Evolutionary conservation across 2,329 filamentous ascomycete genomes (phyloP).

Genomic region (Fusarium nematophilum): DNA sequence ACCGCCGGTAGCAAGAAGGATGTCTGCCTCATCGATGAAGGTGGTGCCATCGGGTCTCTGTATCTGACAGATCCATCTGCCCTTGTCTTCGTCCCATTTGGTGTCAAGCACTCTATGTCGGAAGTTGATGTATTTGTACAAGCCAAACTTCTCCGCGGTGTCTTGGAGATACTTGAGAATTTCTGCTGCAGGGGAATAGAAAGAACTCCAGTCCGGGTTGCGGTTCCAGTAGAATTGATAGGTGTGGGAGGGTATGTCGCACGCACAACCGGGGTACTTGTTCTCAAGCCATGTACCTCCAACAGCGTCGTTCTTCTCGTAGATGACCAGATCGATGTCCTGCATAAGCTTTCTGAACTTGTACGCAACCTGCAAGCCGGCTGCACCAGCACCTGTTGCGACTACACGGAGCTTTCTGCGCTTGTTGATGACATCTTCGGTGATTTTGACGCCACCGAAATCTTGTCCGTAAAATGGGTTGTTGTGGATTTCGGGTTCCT

Average conservation of each 20-base stretch:
- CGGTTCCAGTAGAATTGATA: conserved; percentile 6
- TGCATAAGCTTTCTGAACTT: neutral
- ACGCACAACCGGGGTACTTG: conserved; percentile 3
- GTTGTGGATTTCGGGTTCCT: no score
- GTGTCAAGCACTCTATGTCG: neutral
- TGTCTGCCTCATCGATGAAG: neutral
- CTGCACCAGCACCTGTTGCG: neutral
- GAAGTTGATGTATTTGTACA: neutral
- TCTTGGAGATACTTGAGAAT: neutral
- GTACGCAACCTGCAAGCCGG: neutral
- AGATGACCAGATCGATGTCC: neutral
- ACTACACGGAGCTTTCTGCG: neutral
- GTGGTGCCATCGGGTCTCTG: neutral
- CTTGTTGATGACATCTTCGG: neutral
- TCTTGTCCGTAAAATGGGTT: no score
- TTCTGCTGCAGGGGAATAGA: neutral
- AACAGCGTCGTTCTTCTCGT: neutral
- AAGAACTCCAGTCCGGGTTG: neutral
- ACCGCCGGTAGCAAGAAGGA: no score
- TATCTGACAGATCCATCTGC: neutral
- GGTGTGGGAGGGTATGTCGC: conserved; percentile 5
- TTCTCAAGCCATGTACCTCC: conserved; percentile 10
- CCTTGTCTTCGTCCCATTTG: neutral
- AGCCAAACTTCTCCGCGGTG: neutral
- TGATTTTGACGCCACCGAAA: neutral